Percentiles rank a stretch among this genome's conserved stretches.
These are phyloP conservation scores for Alternaria infectoria DNA, from an alignment of 2,329 filamentous ascomycete genomes.

Conservation along the genomic window DNA sequence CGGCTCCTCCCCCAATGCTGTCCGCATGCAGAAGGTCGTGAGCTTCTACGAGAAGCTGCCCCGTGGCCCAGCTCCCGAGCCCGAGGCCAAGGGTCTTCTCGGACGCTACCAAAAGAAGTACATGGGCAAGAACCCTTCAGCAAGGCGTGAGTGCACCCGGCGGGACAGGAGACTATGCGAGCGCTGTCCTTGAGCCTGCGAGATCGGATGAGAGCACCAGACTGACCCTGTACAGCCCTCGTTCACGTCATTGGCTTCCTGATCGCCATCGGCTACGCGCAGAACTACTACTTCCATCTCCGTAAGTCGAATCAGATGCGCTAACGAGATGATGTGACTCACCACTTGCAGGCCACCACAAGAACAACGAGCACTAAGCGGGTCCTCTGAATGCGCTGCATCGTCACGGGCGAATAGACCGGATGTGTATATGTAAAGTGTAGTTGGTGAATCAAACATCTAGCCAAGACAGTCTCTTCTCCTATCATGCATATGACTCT, in stretches of 20 bases:
- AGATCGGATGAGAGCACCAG: slow-evolving; percentile 1
- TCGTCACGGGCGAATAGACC: slow-evolving; percentile 18
- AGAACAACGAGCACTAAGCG: slow-evolving; percentile 97
- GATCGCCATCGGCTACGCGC: slow-evolving; percentile 84
- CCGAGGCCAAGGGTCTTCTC: slow-evolving; percentile 80
- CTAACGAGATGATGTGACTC: slow-evolving; percentile 19
- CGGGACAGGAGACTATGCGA: slow-evolving; percentile 28
- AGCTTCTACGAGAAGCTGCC: slow-evolving; percentile 99
- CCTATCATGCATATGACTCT: not conserved
- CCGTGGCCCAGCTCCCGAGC: slow-evolving; percentile 84
- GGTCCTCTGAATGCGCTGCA: slow-evolving; percentile 8
- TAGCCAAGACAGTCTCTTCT: slow-evolving; percentile 23
- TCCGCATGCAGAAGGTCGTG: slow-evolving; percentile 97
- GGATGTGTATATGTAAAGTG: slow-evolving; percentile 48
- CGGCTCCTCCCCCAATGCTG: slow-evolving; percentile 91
- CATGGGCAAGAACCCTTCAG: slow-evolving; percentile 93
- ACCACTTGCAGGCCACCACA: slow-evolving; percentile 83
- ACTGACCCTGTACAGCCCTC: slow-evolving; percentile 67
- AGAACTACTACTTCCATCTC: slow-evolving; percentile 99
- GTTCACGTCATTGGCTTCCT: slow-evolving; percentile 83
- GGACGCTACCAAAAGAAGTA: slow-evolving; percentile 85
- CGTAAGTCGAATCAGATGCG: slow-evolving; percentile 67
- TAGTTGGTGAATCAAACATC: slow-evolving; percentile 45
- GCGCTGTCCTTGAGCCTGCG: not conserved
- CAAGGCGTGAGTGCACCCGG: slow-evolving; percentile 72